phyloP scores from a whole-genome alignment of 2,329 filamentous ascomycete species.

The Trichoderma semiorbis region DNA sequence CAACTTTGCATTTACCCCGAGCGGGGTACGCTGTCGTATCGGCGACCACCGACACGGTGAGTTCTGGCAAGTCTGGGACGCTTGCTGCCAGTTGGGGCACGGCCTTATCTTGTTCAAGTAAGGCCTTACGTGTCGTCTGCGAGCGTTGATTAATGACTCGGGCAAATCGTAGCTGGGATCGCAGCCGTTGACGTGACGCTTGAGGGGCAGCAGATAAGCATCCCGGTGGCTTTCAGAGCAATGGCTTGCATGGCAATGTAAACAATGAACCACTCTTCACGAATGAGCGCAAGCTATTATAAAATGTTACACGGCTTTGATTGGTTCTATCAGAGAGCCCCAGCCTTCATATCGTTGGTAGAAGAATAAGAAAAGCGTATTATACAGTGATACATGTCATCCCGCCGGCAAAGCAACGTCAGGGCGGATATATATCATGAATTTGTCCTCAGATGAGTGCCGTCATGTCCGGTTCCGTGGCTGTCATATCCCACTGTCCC shows the following conservation, averaged over 20 bases:
- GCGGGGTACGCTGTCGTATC: slow-evolving; percentile 15
- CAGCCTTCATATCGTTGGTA: slow-evolving; percentile 17
- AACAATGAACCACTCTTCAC: not conserved
- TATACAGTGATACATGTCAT: slow-evolving; percentile 33
- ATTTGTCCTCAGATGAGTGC: slow-evolving; percentile 4
- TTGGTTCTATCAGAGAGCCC: slow-evolving; percentile 19
- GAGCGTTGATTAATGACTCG: not conserved
- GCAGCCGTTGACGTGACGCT: not conserved
- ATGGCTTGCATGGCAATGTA: too few relatives aligned
- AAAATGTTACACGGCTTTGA: slow-evolving; percentile 19
- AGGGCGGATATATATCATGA: slow-evolving; percentile 18
- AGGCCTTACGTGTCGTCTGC: not conserved
- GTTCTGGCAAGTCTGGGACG: not conserved
- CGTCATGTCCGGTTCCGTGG: slow-evolving; percentile 1
- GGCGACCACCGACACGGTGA: slow-evolving; percentile 10
- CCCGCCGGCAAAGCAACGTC: slow-evolving; percentile 20
- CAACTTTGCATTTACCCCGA: slow-evolving; percentile 3
- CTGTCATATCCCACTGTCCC: slow-evolving; percentile 6
- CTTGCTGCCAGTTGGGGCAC: not conserved
- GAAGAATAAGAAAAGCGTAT: slow-evolving; percentile 21
- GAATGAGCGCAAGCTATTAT: not conserved
- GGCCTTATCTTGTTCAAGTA: not conserved
- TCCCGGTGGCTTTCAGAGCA: not conserved
- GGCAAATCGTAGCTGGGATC: not conserved
- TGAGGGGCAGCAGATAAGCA: not conserved